Percentiles rank a stretch among this genome's conserved stretches.
phyloP scores from a whole-genome alignment of 495 filamentous ascomycete species.

The Xylaria scruposa region DNA sequence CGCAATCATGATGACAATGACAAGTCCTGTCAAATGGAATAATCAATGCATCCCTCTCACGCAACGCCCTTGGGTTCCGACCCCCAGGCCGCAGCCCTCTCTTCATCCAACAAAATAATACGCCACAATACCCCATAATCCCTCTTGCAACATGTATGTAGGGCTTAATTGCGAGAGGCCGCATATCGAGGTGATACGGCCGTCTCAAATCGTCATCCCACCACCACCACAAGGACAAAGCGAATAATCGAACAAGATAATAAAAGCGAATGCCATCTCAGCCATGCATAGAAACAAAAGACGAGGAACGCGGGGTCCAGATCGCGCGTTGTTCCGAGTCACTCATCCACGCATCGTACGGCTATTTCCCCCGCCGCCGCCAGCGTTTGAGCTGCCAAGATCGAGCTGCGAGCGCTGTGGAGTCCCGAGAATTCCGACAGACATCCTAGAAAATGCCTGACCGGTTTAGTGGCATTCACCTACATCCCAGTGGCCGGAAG shows the following conservation, averaged over 20 bases:
- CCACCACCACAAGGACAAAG: slow-evolving; percentile 52
- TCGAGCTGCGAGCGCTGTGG: slow-evolving; percentile 21
- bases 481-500: slow-evolving; percentile 21
- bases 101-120: slow-evolving; percentile 44
- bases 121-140: slow-evolving; percentile 42
- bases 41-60: slow-evolving; percentile 39
- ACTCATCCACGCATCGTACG: slow-evolving; percentile 33
- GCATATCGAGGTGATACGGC: slow-evolving; percentile 41
- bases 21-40: slow-evolving; percentile 36
- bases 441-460: slow-evolving; percentile 27
- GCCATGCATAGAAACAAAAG: slow-evolving; percentile 56
- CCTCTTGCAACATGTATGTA: slow-evolving; percentile 41
- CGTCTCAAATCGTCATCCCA: slow-evolving; percentile 45
- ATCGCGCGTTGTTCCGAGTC: slow-evolving; percentile 25
- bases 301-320: slow-evolving; percentile 46
- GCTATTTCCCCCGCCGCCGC: slow-evolving; percentile 26
- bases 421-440: slow-evolving; percentile 21
- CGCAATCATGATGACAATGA: slow-evolving; percentile 30
- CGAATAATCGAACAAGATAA: slow-evolving; percentile 47
- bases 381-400: slow-evolving; percentile 21
- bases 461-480: slow-evolving; percentile 23
- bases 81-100: slow-evolving; percentile 33
- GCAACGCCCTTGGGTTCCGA: slow-evolving; percentile 28
- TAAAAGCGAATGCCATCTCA: slow-evolving; percentile 47
- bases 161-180: slow-evolving; percentile 40